These are phyloP conservation scores for Candida sp. DNA, from an alignment of 1,139 yeast species.

Conservation along the genomic window DNA sequence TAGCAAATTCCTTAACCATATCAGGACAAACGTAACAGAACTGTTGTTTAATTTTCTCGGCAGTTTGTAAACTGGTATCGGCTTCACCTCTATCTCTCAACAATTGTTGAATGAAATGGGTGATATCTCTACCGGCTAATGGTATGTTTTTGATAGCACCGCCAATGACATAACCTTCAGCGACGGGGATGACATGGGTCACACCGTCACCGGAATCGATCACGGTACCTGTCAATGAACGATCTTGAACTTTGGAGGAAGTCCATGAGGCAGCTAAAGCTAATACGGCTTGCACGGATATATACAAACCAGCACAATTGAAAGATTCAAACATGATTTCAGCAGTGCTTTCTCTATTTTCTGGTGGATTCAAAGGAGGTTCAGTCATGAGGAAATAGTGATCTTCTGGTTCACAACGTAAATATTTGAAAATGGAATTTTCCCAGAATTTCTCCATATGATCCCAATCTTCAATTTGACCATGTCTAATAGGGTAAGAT, in stretches of 20 bases:
- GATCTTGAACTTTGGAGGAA: slow-evolving; percentile 88
- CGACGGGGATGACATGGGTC: slow-evolving; percentile 98
- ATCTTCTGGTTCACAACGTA: slow-evolving; percentile 98
- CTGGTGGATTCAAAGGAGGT: slow-evolving; percentile 99
- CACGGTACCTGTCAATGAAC: slow-evolving; percentile 97
- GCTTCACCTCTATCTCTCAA: slow-evolving; percentile 96
- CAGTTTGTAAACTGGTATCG: slow-evolving; percentile 92
- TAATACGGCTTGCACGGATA: slow-evolving; percentile 97
- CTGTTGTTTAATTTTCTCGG: slow-evolving; percentile 94
- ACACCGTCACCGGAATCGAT: slow-evolving; percentile 98
- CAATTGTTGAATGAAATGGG: slow-evolving; percentile 86
- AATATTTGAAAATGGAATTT: slow-evolving; percentile 89
- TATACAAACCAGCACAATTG: slow-evolving; percentile 97
- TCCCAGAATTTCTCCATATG: slow-evolving; percentile 99
- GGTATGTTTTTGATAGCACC: slow-evolving; percentile 97
- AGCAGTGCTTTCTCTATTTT: slow-evolving; percentile 97
- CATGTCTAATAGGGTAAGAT: slow-evolving; percentile 92
- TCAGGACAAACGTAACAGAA: slow-evolving; percentile 98
- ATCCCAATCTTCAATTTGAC: slow-evolving; percentile 99
- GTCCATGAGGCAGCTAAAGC: slow-evolving; percentile 99
- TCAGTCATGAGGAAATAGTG: slow-evolving; percentile 94
- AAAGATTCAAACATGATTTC: slow-evolving; percentile 98
- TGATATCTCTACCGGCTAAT: slow-evolving; percentile 97
- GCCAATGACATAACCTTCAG: slow-evolving; percentile 98
- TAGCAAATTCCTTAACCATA: slow-evolving; percentile 92